Base-by-base conservation (phyloP, 139 green algal species). In the Pseudopediastrum boryanum region DNA sequence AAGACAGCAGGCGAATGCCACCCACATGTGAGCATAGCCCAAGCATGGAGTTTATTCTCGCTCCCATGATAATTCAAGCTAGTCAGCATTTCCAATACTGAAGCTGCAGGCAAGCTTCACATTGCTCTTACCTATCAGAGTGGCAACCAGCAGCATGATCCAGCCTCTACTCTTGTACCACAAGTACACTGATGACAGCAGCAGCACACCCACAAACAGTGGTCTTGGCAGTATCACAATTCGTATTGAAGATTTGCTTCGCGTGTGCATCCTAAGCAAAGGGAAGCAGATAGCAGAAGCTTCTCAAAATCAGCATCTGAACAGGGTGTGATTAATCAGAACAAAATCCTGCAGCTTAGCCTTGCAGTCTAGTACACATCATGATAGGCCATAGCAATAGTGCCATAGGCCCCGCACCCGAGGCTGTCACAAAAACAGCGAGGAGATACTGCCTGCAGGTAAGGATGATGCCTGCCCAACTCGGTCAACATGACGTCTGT, bases 111-210 rank as follows among this genome's bases (percentile, higher is more conserved):
- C 7, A 19, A 6, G 6, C 5, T 19, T 4, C 6, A 16, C 6
- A 39, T 44, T 2, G 2, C 7, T 36, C 82, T 31, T 44, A 89
- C 85, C 85, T 71, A 77, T 19, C 1, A 81, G 2, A 3, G 80
- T 13, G n/a, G 72, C 81, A 31, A 71, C 43, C 9, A 61, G 41
- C 44, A 87, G 70, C 64, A 16, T 21, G 29, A 82, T n/a, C 65
- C 64, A 75, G 2, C 51, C 75, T 12, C 27, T 19, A 39, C 64
- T 70, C 38, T 23, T n/a, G 38, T 70, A 76, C 64, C 50, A 82
- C 19, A 46, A 38, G 29, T 70, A 75, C 36, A 76, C 21, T 2
- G 75, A 64, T 4, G 38, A 64, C 10, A 31, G 50, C 39, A 39
- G 5, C 38, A 67, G 7, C 50, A 75, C 41, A 50, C 46, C 2